Evolutionary conservation across 805 yeast genomes (phyloP).

Genomic region (Candida insectalens): DNA sequence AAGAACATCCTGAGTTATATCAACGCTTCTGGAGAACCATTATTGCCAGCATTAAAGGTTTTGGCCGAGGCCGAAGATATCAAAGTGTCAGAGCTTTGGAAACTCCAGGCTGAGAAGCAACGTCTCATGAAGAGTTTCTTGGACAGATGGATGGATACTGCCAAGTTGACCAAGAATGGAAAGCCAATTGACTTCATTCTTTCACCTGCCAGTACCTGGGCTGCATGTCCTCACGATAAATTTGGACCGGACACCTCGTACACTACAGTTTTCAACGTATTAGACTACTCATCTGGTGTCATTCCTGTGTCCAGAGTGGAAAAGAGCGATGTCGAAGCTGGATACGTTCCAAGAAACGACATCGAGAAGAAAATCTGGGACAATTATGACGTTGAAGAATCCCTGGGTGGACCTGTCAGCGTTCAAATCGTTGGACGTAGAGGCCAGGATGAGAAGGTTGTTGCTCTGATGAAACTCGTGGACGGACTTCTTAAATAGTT

Average conservation of each 20-base stretch:
- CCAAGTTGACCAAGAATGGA: conserved; percentile 23
- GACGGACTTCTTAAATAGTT: too few relatives aligned
- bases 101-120: background rate
- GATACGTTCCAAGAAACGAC: conserved; percentile 27
- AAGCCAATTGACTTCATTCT: conserved; percentile 39
- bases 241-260: conserved; percentile 27
- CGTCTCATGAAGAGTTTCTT: background rate
- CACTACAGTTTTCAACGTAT: conserved; percentile 38
- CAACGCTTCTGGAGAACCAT: conserved; percentile 32
- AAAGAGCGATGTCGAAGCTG: conserved; percentile 25
- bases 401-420: conserved; percentile 50
- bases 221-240: conserved; percentile 22
- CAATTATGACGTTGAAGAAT: conserved; percentile 36
- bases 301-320: conserved; percentile 54
- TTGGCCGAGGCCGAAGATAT: conserved; percentile 19
- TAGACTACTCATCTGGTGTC: conserved; percentile 36
- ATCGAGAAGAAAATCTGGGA: conserved; percentile 34
- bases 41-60: conserved; percentile 9
- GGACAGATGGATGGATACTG: conserved; percentile 24
- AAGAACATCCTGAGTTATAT: conserved; percentile 23
- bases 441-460: conserved; percentile 48
- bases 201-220: conserved; percentile 34
- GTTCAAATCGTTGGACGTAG: conserved; percentile 49
- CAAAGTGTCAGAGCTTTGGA: background rate
- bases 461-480: conserved; percentile 33